Percentiles rank a stretch among this genome's conserved stretches.
These are phyloP conservation scores for Phyllosticta capitalensis DNA, from an alignment of 2,329 filamentous ascomycete species.

Conservation along the genomic window DNA sequence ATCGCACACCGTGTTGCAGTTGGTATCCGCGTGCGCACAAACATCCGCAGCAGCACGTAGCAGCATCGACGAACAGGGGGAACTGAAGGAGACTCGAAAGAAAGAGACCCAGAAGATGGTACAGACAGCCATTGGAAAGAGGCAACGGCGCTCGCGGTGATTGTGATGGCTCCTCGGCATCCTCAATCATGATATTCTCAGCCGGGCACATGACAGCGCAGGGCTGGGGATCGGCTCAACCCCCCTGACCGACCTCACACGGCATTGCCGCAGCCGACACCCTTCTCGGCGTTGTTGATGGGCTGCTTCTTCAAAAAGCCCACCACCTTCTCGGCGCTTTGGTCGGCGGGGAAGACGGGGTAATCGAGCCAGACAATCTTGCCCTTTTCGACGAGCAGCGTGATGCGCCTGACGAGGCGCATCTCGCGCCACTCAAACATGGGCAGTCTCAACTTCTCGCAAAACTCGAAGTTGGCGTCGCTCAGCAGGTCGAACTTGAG, in stretches of 20 bases:
- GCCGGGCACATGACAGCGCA: no score
- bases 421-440: constrained; percentile 32
- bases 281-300: not conserved
- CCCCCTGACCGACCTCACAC: not conserved
- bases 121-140: no score
- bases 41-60: not conserved
- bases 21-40: not conserved
- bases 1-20: no score
- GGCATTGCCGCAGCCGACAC: not conserved
- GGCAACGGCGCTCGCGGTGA: no score
- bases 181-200: no score
- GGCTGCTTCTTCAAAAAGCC: constrained; percentile 16
- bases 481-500: constrained; percentile 34
- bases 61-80: not conserved
- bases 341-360: constrained; percentile 35
- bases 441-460: constrained; percentile 26
- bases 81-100: not conserved
- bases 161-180: no score
- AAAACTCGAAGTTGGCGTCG: constrained; percentile 29
- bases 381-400: constrained; percentile 31
- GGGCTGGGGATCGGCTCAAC: no score
- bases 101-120: no score
- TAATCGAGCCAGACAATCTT: constrained; percentile 34
- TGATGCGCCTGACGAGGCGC: constrained; percentile 30
- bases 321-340: constrained; percentile 30